These are phyloP conservation scores for Jaltomata sinuosa DNA, from an alignment of 257 asterid species.

Conservation along the genomic window DNA sequence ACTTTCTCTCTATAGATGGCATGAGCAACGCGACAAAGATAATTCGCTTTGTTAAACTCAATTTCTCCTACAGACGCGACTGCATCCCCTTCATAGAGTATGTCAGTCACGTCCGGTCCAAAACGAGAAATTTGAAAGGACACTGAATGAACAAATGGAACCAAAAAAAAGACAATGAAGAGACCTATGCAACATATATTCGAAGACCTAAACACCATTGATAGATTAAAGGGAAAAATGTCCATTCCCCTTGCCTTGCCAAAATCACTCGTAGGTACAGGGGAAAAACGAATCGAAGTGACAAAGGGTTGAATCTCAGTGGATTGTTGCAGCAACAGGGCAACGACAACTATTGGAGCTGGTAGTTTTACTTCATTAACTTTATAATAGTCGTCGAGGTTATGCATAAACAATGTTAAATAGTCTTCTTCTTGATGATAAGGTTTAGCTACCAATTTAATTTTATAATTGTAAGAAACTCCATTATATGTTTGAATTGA, in stretches of 20 bases:
- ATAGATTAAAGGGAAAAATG: background rate
- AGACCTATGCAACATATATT: background rate
- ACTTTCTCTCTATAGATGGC: slow-evolving; percentile 16
- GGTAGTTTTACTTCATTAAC: background rate
- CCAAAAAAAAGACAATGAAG: background rate
- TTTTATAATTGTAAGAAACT: background rate
- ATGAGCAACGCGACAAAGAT: slow-evolving; percentile 18
- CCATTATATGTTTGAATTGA: background rate
- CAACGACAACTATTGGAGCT: background rate
- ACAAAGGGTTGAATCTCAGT: background rate
- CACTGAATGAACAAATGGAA: slow-evolving; percentile 3
- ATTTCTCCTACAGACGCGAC: slow-evolving; percentile 7
- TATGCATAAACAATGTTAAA: background rate
- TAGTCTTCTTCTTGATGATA: background rate
- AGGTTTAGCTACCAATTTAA: background rate
- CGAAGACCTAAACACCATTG: background rate
- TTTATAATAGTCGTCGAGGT: background rate
- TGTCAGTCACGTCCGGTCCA: slow-evolving; percentile 1
- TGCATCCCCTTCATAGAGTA: slow-evolving; percentile 26
- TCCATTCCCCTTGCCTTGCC: background rate
- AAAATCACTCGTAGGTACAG: background rate
- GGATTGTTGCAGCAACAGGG: no score
- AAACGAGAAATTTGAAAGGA: slow-evolving; percentile 11
- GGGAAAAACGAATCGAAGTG: background rate
- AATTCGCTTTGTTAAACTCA: slow-evolving; percentile 2